Percentiles rank a stretch among this genome's conserved stretches.
Conservation (phyloP, 2,329 filamentous ascomycete species). For the Neoscytalidium dimidiatum region DNA sequence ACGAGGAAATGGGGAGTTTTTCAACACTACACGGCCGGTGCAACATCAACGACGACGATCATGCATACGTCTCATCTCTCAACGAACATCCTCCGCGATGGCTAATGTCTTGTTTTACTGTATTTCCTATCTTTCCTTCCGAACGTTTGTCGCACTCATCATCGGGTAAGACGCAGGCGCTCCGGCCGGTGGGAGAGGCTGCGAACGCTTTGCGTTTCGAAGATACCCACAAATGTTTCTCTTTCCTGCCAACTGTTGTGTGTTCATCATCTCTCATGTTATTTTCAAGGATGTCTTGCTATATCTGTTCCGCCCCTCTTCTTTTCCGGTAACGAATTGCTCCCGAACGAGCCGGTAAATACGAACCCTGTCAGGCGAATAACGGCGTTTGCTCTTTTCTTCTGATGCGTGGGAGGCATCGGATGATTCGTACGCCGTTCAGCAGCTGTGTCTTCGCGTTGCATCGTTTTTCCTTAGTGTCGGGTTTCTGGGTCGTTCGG, state of each 20-base stretch:
- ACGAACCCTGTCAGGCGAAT: background rate
- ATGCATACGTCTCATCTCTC: background rate
- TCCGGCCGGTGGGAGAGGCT: constrained; percentile 19
- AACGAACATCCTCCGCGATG: background rate
- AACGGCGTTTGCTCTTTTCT: background rate
- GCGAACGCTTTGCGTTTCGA: constrained; percentile 18
- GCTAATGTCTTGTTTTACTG: constrained; percentile 4
- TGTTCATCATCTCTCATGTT: background rate
- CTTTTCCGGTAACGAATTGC: background rate
- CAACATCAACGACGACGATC: background rate
- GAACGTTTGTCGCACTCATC: background rate
- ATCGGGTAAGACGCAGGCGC: constrained; percentile 19
- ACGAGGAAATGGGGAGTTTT: background rate
- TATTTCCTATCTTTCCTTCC: background rate
- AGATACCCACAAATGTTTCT: constrained; percentile 12
- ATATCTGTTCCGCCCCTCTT: background rate
- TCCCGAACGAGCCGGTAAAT: background rate
- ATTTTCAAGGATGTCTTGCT: background rate
- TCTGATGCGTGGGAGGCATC: constrained; percentile 9
- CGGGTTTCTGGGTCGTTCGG: background rate
- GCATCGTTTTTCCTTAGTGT: background rate
- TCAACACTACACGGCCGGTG: constrained; percentile 1
- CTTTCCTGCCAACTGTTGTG: background rate
- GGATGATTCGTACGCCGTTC: background rate
- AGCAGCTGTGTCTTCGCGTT: background rate